Conservation (phyloP, 176 grass and related monocot genomes). For the Tillandsia fasciculata region DNA sequence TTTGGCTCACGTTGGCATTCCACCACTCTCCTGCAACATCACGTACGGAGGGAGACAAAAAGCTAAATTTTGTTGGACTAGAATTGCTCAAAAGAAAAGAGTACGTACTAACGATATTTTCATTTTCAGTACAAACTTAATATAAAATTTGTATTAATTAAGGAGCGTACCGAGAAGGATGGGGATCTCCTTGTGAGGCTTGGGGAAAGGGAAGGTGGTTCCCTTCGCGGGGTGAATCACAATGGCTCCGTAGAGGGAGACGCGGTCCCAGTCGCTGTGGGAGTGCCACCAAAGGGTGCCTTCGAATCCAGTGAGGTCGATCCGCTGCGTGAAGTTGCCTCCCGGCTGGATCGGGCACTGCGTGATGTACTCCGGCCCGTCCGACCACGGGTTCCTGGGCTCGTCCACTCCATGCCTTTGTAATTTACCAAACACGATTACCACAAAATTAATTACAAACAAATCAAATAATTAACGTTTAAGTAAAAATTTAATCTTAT, state of each 20-base stretch:
- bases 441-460: background rate
- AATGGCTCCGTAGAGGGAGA: slow-evolving; percentile 20
- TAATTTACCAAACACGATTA: background rate
- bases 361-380: slow-evolving; percentile 82
- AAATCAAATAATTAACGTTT: too few species aligned
- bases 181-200: slow-evolving; percentile 1
- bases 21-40: background rate
- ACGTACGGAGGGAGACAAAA: too few species aligned
- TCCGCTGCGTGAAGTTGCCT: slow-evolving; percentile 20
- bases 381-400: slow-evolving; percentile 45
- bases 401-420: slow-evolving; percentile 56
- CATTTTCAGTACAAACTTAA: too few species aligned
- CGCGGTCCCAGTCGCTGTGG: slow-evolving; percentile 25
- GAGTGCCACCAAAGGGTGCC: slow-evolving; percentile 32
- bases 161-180: slow-evolving; percentile 3
- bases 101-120: too few species aligned
- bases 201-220: slow-evolving; percentile 6
- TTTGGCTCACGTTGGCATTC: background rate
- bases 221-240: background rate
- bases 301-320: slow-evolving; percentile 19
- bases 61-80: too few species aligned
- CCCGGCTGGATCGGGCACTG: slow-evolving; percentile 49
- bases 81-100: too few species aligned
- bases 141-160: background rate
- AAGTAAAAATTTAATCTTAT: background rate